phyloP scores from a whole-genome alignment of 148 eudicot genomes.

The Diospyros lotus region DNA sequence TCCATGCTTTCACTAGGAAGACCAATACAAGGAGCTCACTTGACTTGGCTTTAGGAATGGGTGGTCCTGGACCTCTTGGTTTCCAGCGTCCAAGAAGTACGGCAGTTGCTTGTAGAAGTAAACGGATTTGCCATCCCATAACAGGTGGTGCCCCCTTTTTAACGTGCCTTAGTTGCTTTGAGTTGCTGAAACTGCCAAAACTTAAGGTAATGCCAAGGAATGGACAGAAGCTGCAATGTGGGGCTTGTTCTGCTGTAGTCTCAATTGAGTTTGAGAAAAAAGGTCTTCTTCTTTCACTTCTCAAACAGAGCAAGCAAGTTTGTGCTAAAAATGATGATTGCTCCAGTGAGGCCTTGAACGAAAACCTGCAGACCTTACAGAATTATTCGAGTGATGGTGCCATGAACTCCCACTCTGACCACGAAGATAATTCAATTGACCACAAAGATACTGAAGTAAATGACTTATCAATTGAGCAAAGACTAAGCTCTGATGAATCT shows the following conservation, averaged over 20 bases:
- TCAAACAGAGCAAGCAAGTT: slow-evolving; percentile 21
- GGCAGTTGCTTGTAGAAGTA: slow-evolving; percentile 28
- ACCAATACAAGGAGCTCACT: slow-evolving; percentile 19
- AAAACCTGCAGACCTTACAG: slow-evolving; percentile 13
- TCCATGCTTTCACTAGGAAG: slow-evolving; percentile 22
- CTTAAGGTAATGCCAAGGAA: slow-evolving; percentile 22
- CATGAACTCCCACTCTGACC: slow-evolving; percentile 32
- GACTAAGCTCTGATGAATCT: slow-evolving; percentile 26
- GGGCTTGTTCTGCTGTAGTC: slow-evolving; percentile 55
- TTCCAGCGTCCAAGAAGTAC: slow-evolving; percentile 33
- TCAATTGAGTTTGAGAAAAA: slow-evolving; percentile 36
- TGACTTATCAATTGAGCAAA: slow-evolving; percentile 21
- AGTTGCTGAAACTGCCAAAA: slow-evolving; percentile 63
- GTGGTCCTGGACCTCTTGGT: slow-evolving; percentile 15
- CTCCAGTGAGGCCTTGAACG: slow-evolving; percentile 18
- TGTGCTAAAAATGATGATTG: slow-evolving; percentile 13
- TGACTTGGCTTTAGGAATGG: slow-evolving; percentile 20
- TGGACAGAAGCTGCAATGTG: slow-evolving; percentile 48
- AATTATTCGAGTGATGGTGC: slow-evolving; percentile 21
- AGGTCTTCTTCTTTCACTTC: slow-evolving; percentile 27
- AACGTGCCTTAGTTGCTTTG: slow-evolving; percentile 65
- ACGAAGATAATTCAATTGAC: slow-evolving; percentile 38
- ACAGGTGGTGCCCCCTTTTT: slow-evolving; percentile 84
- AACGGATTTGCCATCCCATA: slow-evolving; percentile 44
- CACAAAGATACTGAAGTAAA: slow-evolving; percentile 31